Conservation (phyloP, 768 basidiomycete species). For the Dioszegia crocea region DNA sequence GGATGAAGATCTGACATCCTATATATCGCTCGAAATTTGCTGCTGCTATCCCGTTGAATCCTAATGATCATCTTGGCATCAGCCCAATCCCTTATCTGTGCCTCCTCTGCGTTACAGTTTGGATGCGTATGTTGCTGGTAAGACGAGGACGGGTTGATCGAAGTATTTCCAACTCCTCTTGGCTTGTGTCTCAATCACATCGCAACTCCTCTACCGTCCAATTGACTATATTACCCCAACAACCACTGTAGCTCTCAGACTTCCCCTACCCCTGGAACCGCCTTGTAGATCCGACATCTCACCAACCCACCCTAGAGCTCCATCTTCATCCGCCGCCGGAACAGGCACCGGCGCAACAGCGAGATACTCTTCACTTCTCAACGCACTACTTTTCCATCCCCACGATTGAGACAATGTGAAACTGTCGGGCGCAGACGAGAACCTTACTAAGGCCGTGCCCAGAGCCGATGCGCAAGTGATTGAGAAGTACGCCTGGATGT, state of each 20-base stretch:
- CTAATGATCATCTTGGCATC: no score
- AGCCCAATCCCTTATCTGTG: no score
- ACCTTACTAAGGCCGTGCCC: constrained; percentile 75
- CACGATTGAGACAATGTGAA: constrained; percentile 83
- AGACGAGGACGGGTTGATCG: no score
- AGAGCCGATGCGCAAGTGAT: constrained; percentile 76
- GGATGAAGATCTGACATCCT: no score
- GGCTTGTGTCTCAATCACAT: no score
- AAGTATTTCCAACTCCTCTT: no score
- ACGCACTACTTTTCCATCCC: constrained; percentile 78
- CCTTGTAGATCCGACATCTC: constrained; percentile 28
- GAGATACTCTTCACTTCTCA: constrained; percentile 56
- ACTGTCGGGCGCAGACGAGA: constrained; percentile 77
- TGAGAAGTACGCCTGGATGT: constrained; percentile 67
- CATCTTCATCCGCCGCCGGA: constrained; percentile 35
- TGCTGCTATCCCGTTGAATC: no score
- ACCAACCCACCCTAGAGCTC: constrained; percentile 52
- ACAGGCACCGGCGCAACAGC: constrained; percentile 30
- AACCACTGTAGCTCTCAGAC: constrained; percentile 73
- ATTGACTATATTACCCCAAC: constrained; percentile 65
- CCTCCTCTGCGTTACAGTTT: no score
- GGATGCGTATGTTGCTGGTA: no score
- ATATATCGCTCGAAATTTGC: no score
- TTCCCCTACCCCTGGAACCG: constrained; percentile 51
- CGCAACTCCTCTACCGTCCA: background rate